phyloP scores from a whole-genome alignment of 495 filamentous ascomycete species.

The Penicillium bovifimosum region DNA sequence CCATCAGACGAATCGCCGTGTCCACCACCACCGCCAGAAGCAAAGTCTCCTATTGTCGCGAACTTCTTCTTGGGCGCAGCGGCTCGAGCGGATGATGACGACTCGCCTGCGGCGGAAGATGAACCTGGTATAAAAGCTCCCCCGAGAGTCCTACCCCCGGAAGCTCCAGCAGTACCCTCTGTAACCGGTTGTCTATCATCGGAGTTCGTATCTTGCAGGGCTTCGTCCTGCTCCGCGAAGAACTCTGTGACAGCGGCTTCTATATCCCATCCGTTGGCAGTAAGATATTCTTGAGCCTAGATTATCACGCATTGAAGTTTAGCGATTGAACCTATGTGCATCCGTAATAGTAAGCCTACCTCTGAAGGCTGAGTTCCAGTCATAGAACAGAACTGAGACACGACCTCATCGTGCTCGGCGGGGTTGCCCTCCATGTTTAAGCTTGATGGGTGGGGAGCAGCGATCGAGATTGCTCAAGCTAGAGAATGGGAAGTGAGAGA shows the following conservation, averaged over 20 bases:
- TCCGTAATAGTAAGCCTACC: constrained; percentile 40
- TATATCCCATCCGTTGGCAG: constrained; percentile 63
- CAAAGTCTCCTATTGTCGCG: constrained; percentile 50
- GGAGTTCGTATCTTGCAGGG: constrained; percentile 31
- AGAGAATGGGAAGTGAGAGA: background rate
- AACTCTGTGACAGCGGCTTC: constrained; percentile 61
- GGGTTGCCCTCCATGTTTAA: constrained; percentile 50
- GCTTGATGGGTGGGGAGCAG: background rate
- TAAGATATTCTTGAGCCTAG: constrained; percentile 68
- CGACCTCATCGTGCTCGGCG: constrained; percentile 59
- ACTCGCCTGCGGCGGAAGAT: constrained; percentile 27
- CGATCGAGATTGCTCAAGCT: background rate
- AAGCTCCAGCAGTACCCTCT: constrained; percentile 14
- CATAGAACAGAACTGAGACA: constrained; percentile 67
- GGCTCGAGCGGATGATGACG: constrained; percentile 28
- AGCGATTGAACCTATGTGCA: background rate
- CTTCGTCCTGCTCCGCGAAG: constrained; percentile 64
- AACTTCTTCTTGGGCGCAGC: constrained; percentile 46
- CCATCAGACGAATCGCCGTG: constrained; percentile 51
- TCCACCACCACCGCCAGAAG: constrained; percentile 39
- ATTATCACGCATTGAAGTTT: background rate
- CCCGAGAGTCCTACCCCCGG: constrained; percentile 30
- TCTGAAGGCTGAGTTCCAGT: constrained; percentile 59
- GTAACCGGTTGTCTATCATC: constrained; percentile 29
- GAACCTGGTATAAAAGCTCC: constrained; percentile 26